Evolutionary conservation across 1,284 basidiomycete species (phyloP).

Genomic region (Caloboletus inedulis): DNA sequence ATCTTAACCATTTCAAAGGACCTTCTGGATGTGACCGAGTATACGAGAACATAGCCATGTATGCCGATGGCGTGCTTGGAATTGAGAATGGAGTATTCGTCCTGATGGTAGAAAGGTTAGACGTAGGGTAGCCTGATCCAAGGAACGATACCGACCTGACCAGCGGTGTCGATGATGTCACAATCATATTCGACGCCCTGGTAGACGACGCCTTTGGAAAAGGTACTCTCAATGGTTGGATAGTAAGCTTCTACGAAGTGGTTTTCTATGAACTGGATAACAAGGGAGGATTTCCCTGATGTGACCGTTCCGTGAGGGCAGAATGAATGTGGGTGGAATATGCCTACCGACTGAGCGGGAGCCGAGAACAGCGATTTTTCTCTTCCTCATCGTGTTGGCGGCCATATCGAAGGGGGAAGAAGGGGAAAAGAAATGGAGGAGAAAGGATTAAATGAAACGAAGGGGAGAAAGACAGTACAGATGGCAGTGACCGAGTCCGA

Average conservation of each 20-base stretch:
- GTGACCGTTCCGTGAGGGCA: conserved; percentile 15
- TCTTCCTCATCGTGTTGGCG: conserved; percentile 68
- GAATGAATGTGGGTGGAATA: conserved; percentile 3
- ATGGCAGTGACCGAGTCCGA: conserved; percentile 12
- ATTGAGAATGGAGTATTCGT: conserved; percentile 83
- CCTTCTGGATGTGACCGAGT: conserved; percentile 88
- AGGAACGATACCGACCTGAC: conserved; percentile 55
- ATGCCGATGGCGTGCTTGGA: conserved; percentile 82
- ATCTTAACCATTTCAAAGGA: conserved; percentile 97
- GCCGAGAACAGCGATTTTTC: conserved; percentile 82
- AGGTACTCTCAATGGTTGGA: conserved; percentile 92
- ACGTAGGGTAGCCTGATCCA: not conserved
- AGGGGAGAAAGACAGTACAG: conserved; percentile 8
- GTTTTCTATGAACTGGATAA: conserved; percentile 70
- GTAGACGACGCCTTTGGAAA: conserved; percentile 81
- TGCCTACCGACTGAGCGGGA: conserved; percentile 74
- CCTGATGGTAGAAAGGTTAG: conserved; percentile 35
- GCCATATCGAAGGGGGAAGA: conserved; percentile 37
- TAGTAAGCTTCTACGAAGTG: conserved; percentile 81
- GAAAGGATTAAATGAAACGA: not conserved
- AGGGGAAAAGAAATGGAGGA: not conserved
- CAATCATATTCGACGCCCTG: conserved; percentile 87
- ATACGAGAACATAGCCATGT: conserved; percentile 88
- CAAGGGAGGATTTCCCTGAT: conserved; percentile 77
- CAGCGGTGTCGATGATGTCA: conserved; percentile 99